These are phyloP conservation scores for Starmerella bombi DNA, from an alignment of 805 yeast genomes.

Conservation along the genomic window DNA sequence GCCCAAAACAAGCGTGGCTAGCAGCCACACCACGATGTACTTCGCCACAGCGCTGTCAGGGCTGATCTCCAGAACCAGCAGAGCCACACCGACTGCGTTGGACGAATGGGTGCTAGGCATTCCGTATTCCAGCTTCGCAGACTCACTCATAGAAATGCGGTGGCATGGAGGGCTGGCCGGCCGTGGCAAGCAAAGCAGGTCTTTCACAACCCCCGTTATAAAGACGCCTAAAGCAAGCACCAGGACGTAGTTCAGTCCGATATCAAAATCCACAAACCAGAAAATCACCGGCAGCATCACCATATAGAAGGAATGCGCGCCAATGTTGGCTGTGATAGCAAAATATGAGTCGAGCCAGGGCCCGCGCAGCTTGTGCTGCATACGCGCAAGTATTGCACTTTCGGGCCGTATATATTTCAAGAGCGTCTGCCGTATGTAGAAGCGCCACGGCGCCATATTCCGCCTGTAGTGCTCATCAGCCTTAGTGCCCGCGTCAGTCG, in stretches of 20 bases:
- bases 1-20: slow-evolving; percentile 57
- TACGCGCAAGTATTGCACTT: slow-evolving; percentile 40
- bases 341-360: slow-evolving; percentile 57
- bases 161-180: slow-evolving; percentile 86
- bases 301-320: slow-evolving; percentile 88
- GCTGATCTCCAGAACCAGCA: slow-evolving; percentile 30
- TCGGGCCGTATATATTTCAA: slow-evolving; percentile 51
- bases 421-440: slow-evolving; percentile 36
- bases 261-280: slow-evolving; percentile 56
- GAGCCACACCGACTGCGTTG: slow-evolving; percentile 72
- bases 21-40: slow-evolving; percentile 33
- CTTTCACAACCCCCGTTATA: slow-evolving; percentile 62
- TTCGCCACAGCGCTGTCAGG: slow-evolving; percentile 1
- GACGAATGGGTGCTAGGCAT: slow-evolving; percentile 93
- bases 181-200: slow-evolving; percentile 76
- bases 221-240: slow-evolving; percentile 50
- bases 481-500: slow-evolving; percentile 61
- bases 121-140: slow-evolving; percentile 87
- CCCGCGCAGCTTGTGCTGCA: slow-evolving; percentile 42
- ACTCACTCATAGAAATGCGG: slow-evolving; percentile 79
- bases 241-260: slow-evolving; percentile 49
- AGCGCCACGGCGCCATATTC: slow-evolving; percentile 39
- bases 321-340: slow-evolving; percentile 77
- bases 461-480: slow-evolving; percentile 51
- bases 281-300: slow-evolving; percentile 71